Percentiles rank a stretch among this genome's conserved stretches.
Evolutionary conservation across 306 rosid species (phyloP).

Genomic region (Neltuma alba): DNA sequence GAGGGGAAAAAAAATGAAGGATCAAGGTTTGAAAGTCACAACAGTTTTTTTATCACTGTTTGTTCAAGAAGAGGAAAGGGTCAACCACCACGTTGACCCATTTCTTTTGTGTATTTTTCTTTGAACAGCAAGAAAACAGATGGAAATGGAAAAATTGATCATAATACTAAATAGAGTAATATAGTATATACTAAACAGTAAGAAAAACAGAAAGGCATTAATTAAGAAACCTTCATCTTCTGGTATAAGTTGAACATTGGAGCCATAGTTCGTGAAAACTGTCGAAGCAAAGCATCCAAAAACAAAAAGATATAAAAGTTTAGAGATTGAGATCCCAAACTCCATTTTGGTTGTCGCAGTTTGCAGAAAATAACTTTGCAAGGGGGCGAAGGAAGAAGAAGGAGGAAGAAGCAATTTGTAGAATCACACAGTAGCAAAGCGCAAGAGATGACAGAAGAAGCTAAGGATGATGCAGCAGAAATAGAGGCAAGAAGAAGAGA

Average conservation of each 20-base stretch:
- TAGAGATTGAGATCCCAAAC: conserved; percentile 31
- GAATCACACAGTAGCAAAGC: not conserved
- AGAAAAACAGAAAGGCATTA: too few relatives aligned
- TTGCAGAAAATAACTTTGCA: not conserved
- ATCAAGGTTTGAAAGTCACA: not conserved
- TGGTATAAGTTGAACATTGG: conserved; percentile 66
- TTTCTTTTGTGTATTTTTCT: too few relatives aligned
- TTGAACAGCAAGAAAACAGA: too few relatives aligned
- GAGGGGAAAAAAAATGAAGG: not conserved
- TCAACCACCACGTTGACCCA: too few relatives aligned
- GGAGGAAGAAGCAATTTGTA: too few relatives aligned
- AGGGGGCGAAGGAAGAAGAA: not conserved
- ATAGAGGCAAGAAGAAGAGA: not conserved
- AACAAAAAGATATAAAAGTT: conserved; percentile 28
- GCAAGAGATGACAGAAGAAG: too few relatives aligned
- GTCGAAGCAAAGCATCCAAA: conserved; percentile 41
- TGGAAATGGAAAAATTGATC: too few relatives aligned
- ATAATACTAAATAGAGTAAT: too few relatives aligned
- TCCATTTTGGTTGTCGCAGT: conserved; percentile 37
- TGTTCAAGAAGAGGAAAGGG: too few relatives aligned
- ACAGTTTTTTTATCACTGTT: too few relatives aligned
- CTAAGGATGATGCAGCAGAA: too few relatives aligned
- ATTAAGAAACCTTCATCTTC: conserved; percentile 57
- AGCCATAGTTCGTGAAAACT: conserved; percentile 41
- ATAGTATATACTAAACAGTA: too few relatives aligned